Evolutionary conservation across 2,329 filamentous ascomycete genomes (phyloP).

Genomic region (Magnaporthiopsis rhizophila): DNA sequence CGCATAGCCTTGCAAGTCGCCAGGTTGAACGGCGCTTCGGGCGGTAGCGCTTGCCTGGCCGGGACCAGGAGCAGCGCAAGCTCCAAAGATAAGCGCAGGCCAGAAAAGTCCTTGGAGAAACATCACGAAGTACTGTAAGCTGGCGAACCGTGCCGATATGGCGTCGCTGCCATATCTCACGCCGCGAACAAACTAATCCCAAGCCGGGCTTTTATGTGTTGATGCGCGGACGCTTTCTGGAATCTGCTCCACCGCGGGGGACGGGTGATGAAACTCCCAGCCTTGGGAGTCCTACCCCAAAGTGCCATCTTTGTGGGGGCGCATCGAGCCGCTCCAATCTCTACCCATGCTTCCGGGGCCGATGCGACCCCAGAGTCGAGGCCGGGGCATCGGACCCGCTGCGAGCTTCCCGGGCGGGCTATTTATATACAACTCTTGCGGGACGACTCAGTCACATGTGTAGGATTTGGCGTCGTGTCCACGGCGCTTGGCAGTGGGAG

Average conservation of each 20-base stretch:
- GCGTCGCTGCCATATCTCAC: too few species aligned
- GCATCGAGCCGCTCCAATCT: slow-evolving; percentile 3
- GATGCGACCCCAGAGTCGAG: neutral
- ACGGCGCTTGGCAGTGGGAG: too few species aligned
- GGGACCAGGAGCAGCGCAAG: neutral
- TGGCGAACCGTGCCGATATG: neutral
- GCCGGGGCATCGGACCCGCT: too few species aligned
- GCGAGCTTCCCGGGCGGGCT: too few species aligned
- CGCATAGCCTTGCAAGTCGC: slow-evolving; percentile 35
- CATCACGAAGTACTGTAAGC: neutral
- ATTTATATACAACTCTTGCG: too few species aligned
- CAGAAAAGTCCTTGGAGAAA: neutral
- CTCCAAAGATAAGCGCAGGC: neutral
- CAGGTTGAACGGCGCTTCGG: neutral
- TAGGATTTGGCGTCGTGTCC: too few species aligned
- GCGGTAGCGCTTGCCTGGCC: neutral
- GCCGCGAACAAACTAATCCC: neutral
- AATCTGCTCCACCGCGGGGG: too few species aligned
- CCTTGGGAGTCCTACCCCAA: neutral
- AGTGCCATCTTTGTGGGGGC: neutral
- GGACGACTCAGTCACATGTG: too few species aligned
- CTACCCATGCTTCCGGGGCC: too few species aligned
- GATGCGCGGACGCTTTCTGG: neutral
- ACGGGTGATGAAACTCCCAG: neutral
- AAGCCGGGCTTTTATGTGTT: neutral